phyloP scores from a whole-genome alignment of 1,284 basidiomycete species.

The Heterobasidion parviporum region DNA sequence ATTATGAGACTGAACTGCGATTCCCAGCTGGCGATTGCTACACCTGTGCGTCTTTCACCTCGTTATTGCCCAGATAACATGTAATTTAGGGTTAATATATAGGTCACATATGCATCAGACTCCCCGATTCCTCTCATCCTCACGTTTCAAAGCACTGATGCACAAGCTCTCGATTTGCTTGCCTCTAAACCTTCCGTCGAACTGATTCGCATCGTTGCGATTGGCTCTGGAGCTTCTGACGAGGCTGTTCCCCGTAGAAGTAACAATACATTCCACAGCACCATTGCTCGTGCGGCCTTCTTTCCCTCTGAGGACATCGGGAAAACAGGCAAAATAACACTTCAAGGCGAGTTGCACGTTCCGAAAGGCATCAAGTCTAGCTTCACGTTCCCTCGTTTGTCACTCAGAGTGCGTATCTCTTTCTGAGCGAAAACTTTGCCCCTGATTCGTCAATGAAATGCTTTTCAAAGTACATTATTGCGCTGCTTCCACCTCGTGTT shows the following conservation, averaged over 20 bases:
- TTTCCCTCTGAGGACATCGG: constrained; percentile 32
- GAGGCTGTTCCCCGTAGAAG: constrained; percentile 30
- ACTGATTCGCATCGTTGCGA: constrained; percentile 28
- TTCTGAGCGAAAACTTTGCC: neutral
- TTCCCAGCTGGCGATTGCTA: constrained; percentile 40
- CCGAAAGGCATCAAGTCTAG: constrained; percentile 37
- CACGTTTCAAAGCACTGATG: constrained; percentile 32
- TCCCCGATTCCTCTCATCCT: constrained; percentile 41
- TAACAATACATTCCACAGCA: constrained; percentile 37
- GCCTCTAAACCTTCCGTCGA: constrained; percentile 25
- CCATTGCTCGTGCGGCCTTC: constrained; percentile 36
- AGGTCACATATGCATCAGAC: constrained; percentile 42
- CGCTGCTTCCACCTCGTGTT: constrained; percentile 35
- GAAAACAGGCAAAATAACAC: constrained; percentile 2
- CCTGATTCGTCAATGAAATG: neutral
- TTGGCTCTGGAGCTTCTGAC: constrained; percentile 37
- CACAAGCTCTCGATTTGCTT: constrained; percentile 43
- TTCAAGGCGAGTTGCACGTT: constrained; percentile 47
- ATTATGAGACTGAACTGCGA: neutral
- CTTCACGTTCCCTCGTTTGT: constrained; percentile 45
- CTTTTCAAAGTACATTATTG: constrained; percentile 34
- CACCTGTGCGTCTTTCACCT: constrained; percentile 32
- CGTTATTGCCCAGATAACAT: no score
- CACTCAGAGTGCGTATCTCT: constrained; percentile 31
- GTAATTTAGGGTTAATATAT: neutral